Base-by-base conservation (phyloP, 371 early-diverging fungal species). In the Mucor lusitanicus region DNA sequence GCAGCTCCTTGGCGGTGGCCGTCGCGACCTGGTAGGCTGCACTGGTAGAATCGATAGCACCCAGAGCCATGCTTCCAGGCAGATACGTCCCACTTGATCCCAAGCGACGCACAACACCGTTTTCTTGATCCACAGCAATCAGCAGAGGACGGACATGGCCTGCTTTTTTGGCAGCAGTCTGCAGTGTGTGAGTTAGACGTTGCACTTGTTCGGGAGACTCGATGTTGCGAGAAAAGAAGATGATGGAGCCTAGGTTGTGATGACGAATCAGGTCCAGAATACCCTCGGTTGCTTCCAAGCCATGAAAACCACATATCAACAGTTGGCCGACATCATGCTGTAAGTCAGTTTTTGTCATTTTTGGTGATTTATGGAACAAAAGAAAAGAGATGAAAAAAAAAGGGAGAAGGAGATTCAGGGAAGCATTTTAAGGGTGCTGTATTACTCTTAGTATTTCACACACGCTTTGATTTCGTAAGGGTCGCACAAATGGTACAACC, bases 111-210 rank as follows among this genome's bases (percentile, higher is more conserved):
- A 84, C 82, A 19, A 81, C 84, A 15, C 84, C 82, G 27, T 81
- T 84, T 56, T 84, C 84, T 68, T 84, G 84, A 59, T 84, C 84
- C 3, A 78, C 80, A 1, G 82, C 80, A 35, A 84, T 81, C 19
- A 80, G 66, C 6, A 84, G 62, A 0, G 84, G 82, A 0, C 77
- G 74, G 5, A 35, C 60, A 57, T 84, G 84, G 5, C 79, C 79
- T 8, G 84, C 77, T 21, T 75, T 70, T n/a, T 72, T 72, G 9
- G 84, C 84, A 3, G 73, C 71, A 13, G 61, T 46, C 55, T 84
- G 84, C 21, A 84, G 60, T 0, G 54, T 42, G 3, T 63, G 58
- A 4, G 76, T 81, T 54, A 84, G 30, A 9, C 53, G 63, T 13
- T 69, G 75, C 0, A 77, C 68, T 59, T 81, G 80, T 28, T 72